Evolutionary conservation across 345 rosid species (phyloP).

Genomic region (Eucalyptus pauciflora): DNA sequence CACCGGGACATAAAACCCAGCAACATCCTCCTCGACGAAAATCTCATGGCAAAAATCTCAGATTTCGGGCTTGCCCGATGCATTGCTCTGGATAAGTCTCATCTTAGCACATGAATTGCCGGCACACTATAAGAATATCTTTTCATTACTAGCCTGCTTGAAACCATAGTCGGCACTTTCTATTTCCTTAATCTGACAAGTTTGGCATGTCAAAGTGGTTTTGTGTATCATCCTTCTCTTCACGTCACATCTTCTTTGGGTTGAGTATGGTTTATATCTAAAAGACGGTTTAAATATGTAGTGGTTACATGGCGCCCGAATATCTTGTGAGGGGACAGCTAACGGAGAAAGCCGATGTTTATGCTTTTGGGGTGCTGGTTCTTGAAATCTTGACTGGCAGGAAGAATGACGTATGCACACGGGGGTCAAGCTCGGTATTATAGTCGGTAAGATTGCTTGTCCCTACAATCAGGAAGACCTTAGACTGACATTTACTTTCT

Average conservation of each 20-base stretch:
- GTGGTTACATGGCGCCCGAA: conserved; percentile 87
- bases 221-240: no score
- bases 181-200: background rate
- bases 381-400: conserved; percentile 50
- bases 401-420: conserved; percentile 47
- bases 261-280: background rate
- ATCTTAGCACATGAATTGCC: conserved; percentile 52
- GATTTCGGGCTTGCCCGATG: conserved; percentile 76
- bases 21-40: conserved; percentile 61
- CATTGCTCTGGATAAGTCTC: conserved; percentile 24
- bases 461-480: background rate
- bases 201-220: background rate
- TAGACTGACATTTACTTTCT: background rate
- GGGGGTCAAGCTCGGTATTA: conserved; percentile 35
- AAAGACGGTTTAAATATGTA: background rate
- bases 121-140: conserved; percentile 53
- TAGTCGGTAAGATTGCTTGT: conserved; percentile 22
- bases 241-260: background rate
- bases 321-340: conserved; percentile 61
- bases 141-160: background rate
- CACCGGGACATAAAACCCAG: conserved; percentile 81
- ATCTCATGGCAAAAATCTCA: conserved; percentile 58
- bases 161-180: background rate
- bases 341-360: conserved; percentile 73
- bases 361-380: conserved; percentile 65